Evolutionary conservation across 495 filamentous ascomycete genomes (phyloP).

Genomic region (Friedmanniomyces simplex): DNA sequence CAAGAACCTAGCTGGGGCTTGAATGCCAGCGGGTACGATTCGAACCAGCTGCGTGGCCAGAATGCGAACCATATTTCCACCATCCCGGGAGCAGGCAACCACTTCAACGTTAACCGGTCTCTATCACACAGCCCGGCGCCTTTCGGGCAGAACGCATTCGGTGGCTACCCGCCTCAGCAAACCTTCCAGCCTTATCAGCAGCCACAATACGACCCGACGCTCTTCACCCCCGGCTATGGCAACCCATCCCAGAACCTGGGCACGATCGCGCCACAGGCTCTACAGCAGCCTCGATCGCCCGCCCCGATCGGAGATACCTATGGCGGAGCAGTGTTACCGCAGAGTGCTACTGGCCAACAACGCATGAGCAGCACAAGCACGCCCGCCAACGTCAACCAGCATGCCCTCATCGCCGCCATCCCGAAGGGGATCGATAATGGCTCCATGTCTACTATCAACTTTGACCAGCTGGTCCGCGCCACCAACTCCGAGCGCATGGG

Average conservation of each 20-base stretch:
- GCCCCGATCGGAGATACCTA: slow-evolving; percentile 3
- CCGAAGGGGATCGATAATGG: slow-evolving; percentile 30
- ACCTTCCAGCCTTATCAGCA: slow-evolving; percentile 8
- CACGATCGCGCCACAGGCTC: slow-evolving; percentile 30
- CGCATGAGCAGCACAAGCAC: not conserved
- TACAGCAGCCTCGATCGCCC: slow-evolving; percentile 22
- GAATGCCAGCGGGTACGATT: slow-evolving; percentile 12
- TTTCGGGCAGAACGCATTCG: slow-evolving; percentile 18
- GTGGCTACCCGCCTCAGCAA: not conserved
- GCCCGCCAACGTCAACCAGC: slow-evolving; percentile 5
- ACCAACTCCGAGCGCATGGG: slow-evolving; percentile 35
- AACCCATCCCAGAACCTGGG: slow-evolving; percentile 1
- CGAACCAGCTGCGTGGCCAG: slow-evolving; percentile 3
- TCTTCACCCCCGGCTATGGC: slow-evolving; percentile 11
- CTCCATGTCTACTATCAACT: slow-evolving; percentile 31
- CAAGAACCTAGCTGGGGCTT: slow-evolving; percentile 21
- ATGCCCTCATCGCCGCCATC: slow-evolving; percentile 10
- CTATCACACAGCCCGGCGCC: slow-evolving; percentile 22
- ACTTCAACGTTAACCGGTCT: slow-evolving; percentile 6
- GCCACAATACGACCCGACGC: slow-evolving; percentile 12
- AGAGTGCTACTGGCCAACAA: not conserved
- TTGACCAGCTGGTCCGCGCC: slow-evolving; percentile 28
- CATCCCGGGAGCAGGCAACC: not conserved
- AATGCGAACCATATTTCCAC: slow-evolving; percentile 16
- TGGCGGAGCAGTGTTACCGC: not conserved